Evolutionary conservation across 148 eudicot genomes (phyloP), one percentile per base, ranked within the genome.

Genomic region (Fagopyrum esculentum): DNA sequence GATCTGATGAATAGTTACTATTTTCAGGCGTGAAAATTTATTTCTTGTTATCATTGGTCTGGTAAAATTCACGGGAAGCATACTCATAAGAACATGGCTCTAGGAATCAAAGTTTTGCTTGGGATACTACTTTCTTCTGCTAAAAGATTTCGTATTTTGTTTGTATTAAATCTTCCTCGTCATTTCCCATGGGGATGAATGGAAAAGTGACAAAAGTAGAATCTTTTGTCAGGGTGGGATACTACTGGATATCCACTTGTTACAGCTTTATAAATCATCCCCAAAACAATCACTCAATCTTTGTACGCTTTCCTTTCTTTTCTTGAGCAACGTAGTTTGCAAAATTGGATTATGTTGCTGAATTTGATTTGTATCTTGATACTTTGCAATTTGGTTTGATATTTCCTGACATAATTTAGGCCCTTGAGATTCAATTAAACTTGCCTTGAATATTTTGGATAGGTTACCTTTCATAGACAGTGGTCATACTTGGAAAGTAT

Each of bases 231-330:
- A 66, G 46, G 70, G 71, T 64, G 70, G 46, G 5, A 64, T 64
- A 40, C 71, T 6, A 40, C 46, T 66, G 71, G 71, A 66, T 26
- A 35, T 66, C 71, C 71, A 66, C 71, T 66, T 13, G 9, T 13
- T 13, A 35, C 40, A 35, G 40, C 40, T 66, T 35, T 11, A 40
- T 66, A 30, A 63, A 29, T 29, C 45, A 29, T 30, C 45, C 45
- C 11, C 71, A 66, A 66, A 66, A 63, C 40, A 35, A 35, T 1
- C 40, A 35, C 40, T 35, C 40, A 35, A 35, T 1, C 40, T 35
- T 35, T 35, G 40, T 35, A 5, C 4, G 16, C 12, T 1, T 66
- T 66, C 43, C 71, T 66, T 13, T 66, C 15, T 35, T 40, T 13
- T 66, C 47, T 30, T 29, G 0, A 43, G 44, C 15, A 30, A 63